Percentiles rank a stretch among this genome's conserved stretches.
phyloP scores from a whole-genome alignment of 192 early-diverging fungal genomes.

The Backusella macrospora region DNA sequence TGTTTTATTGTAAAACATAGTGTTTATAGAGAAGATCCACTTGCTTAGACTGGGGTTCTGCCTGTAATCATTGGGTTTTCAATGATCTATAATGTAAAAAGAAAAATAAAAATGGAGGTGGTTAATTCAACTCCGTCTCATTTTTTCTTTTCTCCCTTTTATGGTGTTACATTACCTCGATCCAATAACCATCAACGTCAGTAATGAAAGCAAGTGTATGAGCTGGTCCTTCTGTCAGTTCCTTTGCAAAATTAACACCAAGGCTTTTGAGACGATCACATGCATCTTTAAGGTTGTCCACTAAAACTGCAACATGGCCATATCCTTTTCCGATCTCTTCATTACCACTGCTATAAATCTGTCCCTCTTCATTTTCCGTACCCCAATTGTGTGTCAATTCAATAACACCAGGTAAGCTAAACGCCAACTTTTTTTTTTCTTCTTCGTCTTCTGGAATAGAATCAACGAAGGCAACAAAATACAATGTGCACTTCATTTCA shows the following conservation, averaged over 20 bases:
- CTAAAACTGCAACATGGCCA: slow-evolving; percentile 5
- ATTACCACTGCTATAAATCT: not conserved
- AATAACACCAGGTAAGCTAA: not conserved
- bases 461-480: not conserved
- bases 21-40: too few species aligned
- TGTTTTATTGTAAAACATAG: not conserved
- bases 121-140: not conserved
- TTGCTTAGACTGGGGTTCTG: not conserved
- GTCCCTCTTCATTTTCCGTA: not conserved
- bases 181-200: not conserved
- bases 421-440: not conserved
- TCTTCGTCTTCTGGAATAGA: not conserved
- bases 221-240: not conserved
- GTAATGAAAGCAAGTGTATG: not conserved
- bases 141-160: too few species aligned
- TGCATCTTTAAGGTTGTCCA: not conserved
- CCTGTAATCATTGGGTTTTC: not conserved
- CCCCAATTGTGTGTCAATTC: not conserved
- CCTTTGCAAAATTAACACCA: not conserved
- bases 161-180: not conserved
- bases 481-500: not conserved
- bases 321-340: slow-evolving; percentile 2
- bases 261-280: not conserved
- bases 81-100: not conserved
- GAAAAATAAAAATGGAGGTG: not conserved